These are phyloP conservation scores for Emericellopsis cladophorae DNA, from an alignment of 2,329 filamentous ascomycete species.

Conservation along the genomic window DNA sequence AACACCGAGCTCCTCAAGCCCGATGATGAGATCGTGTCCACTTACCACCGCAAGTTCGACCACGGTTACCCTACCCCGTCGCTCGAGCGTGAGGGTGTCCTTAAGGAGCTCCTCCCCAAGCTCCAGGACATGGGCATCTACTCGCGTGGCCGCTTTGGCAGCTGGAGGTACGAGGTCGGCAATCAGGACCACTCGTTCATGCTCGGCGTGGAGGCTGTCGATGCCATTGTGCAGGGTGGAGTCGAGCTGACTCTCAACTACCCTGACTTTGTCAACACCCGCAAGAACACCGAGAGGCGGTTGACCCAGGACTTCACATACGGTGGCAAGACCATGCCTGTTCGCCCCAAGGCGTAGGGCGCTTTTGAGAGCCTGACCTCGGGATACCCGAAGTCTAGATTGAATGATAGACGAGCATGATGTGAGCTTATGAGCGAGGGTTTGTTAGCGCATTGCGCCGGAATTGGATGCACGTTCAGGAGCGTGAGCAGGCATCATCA, in stretches of 20 bases:
- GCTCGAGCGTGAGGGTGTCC: constrained; percentile 87
- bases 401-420: not conserved
- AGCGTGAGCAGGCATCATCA: too few relatives aligned
- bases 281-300: constrained; percentile 42
- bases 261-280: constrained; percentile 85
- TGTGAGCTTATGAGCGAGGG: not conserved
- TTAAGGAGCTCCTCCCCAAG: constrained; percentile 85
- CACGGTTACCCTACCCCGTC: constrained; percentile 95
- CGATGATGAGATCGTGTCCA: constrained; percentile 89
- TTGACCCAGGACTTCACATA: constrained; percentile 31
- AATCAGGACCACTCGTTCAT: constrained; percentile 99
- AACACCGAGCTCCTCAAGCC: constrained; percentile 95
- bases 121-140: constrained; percentile 85
- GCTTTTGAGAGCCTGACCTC: not conserved
- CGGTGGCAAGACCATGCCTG: constrained; percentile 1
- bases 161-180: constrained; percentile 93
- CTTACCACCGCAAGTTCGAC: constrained; percentile 95
- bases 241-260: constrained; percentile 93
- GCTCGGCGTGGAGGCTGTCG: constrained; percentile 86
- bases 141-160: constrained; percentile 93
- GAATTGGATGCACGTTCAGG: too few relatives aligned
- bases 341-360: constrained; percentile 1
- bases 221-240: constrained; percentile 79
- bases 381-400: too few relatives aligned
- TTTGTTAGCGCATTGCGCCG: too few relatives aligned